phyloP scores from a whole-genome alignment of 2,329 filamentous ascomycete species.

The Neoarthrinium moseri region DNA sequence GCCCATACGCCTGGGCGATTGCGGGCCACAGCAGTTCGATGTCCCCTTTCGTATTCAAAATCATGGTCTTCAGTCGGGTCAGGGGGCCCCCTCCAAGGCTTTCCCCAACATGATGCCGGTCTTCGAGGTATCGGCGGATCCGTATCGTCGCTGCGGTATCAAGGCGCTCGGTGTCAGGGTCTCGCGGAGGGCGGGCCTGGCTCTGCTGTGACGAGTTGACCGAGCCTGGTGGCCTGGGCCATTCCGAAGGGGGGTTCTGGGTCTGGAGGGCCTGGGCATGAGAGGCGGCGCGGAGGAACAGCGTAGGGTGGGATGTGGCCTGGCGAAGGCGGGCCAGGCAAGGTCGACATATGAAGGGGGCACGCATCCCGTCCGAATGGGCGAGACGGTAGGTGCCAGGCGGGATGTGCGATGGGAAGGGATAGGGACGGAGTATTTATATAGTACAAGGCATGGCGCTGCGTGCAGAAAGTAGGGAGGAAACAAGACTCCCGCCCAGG shows the following conservation, averaged over 20 bases:
- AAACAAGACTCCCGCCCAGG: too few species aligned
- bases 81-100: not conserved
- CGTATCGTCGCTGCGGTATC: too few species aligned
- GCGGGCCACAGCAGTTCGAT: constrained; percentile 13
- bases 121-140: not conserved
- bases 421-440: too few species aligned
- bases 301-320: constrained; percentile 9
- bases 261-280: constrained; percentile 13
- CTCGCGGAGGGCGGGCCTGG: not conserved
- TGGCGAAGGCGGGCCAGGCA: constrained; percentile 23
- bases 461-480: too few species aligned
- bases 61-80: constrained; percentile 4
- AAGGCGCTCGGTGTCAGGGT: too few species aligned
- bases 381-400: not conserved
- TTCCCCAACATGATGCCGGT: not conserved
- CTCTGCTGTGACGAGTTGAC: too few species aligned
- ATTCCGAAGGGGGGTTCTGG: too few species aligned
- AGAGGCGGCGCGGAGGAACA: constrained; percentile 3
- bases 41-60: not conserved
- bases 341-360: constrained; percentile 26
- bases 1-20: constrained; percentile 16
- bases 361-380: constrained; percentile 19
- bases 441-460: too few species aligned
- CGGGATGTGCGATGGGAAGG: not conserved
- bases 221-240: too few species aligned